Evolutionary conservation across 441 rosid species (phyloP).

Genomic region (Adansonia grandidieri): DNA sequence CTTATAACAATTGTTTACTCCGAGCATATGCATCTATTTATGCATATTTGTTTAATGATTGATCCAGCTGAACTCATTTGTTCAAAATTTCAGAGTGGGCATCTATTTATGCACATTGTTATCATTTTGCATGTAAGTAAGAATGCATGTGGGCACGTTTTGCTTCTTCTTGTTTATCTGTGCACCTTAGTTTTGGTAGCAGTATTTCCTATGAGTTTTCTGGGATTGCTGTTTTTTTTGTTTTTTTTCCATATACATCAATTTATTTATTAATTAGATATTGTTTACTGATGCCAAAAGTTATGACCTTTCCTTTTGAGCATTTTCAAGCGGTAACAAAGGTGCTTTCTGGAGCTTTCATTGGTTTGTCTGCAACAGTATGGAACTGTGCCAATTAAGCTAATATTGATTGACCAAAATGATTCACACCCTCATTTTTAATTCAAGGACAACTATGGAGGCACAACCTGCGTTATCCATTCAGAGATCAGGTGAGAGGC

Average conservation of each 20-base stretch:
- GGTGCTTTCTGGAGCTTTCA: slow-evolving; percentile 33
- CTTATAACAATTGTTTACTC: neutral
- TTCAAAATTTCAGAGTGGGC: neutral
- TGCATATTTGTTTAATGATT: neutral
- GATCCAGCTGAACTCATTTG: neutral
- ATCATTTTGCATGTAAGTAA: neutral
- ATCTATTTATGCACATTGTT: neutral
- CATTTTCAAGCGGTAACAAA: slow-evolving; percentile 27
- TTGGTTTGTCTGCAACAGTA: slow-evolving; percentile 25
- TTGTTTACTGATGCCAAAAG: slow-evolving; percentile 34
- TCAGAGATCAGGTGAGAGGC: slow-evolving; percentile 63
- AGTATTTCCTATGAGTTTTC: neutral
- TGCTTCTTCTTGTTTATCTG: neutral
- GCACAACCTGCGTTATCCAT: slow-evolving; percentile 66
- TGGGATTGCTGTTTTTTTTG: neutral
- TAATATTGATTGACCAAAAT: slow-evolving; percentile 23
- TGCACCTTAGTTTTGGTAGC: neutral
- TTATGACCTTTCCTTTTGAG: slow-evolving; percentile 34
- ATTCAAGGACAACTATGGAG: slow-evolving; percentile 66
- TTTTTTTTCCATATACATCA: neutral
- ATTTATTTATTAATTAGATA: slow-evolving; percentile 14
- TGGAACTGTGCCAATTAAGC: slow-evolving; percentile 21
- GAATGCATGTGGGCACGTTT: neutral
- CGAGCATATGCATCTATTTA: neutral
- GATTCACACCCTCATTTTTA: slow-evolving; percentile 23